Percentiles rank a stretch among this genome's conserved stretches.
Conservation (phyloP, 768 basidiomycete species). For the Trametes punicea region DNA sequence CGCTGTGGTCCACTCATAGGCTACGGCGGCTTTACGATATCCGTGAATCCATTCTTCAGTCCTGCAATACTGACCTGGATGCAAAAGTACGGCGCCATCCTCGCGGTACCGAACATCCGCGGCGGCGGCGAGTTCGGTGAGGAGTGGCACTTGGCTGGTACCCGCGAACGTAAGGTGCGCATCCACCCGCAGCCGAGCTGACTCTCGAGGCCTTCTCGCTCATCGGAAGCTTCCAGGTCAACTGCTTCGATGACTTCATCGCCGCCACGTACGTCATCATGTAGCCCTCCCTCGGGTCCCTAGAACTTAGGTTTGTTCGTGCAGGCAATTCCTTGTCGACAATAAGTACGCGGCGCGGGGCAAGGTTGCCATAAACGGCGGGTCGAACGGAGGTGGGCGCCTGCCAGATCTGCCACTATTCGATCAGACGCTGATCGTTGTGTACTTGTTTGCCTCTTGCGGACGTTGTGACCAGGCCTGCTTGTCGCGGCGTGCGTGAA, state of each 20-base stretch:
- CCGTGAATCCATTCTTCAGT: conserved; percentile 71
- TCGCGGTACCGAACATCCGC: conserved; percentile 50
- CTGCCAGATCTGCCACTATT: background rate
- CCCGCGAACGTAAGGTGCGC: conserved; percentile 62
- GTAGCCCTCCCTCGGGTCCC: background rate
- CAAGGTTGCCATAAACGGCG: conserved; percentile 76
- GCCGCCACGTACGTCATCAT: conserved; percentile 59
- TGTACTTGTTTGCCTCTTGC: background rate
- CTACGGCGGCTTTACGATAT: conserved; percentile 79
- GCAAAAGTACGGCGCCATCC: conserved; percentile 63
- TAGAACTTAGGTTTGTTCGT: background rate
- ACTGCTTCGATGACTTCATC: conserved; percentile 82
- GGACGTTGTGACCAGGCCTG: conserved; percentile 45
- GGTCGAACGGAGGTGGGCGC: conserved; percentile 71
- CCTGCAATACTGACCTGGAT: conserved; percentile 69
- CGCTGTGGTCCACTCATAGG: conserved; percentile 36
- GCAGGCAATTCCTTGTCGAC: conserved; percentile 67
- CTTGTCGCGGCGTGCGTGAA: conserved; percentile 85
- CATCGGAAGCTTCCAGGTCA: conserved; percentile 41
- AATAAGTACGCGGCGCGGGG: conserved; percentile 65
- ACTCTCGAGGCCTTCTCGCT: background rate
- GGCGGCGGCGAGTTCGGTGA: conserved; percentile 79
- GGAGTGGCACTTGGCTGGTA: conserved; percentile 78
- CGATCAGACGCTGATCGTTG: conserved; percentile 1
- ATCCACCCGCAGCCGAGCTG: conserved; percentile 5